A percentile compares a stretch with the other conserved stretches of the same genome.
Evolutionary conservation across 208 protist species (phyloP).

Genomic region (Trypanosoma melophagium): DNA sequence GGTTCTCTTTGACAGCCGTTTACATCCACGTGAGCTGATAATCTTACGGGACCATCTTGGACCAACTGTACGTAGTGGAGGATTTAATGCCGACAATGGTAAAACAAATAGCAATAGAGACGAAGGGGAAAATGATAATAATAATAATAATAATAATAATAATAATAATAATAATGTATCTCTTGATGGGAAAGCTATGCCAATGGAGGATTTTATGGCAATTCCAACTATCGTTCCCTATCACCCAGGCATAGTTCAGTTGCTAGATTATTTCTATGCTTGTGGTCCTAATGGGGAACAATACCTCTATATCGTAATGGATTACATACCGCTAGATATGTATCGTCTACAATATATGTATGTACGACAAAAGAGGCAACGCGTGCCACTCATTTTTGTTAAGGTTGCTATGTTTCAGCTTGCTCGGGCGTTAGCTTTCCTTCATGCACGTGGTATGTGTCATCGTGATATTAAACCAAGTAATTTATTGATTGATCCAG

Average conservation of each 20-base stretch:
- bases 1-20: slow-evolving; percentile 95
- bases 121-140: neutral
- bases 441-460: slow-evolving; percentile 72
- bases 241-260: slow-evolving; percentile 95
- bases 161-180: neutral
- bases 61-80: neutral
- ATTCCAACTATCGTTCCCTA: slow-evolving; percentile 34
- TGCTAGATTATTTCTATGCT: slow-evolving; percentile 95
- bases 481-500: slow-evolving; percentile 82
- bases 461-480: slow-evolving; percentile 91
- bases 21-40: slow-evolving; percentile 97
- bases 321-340: slow-evolving; percentile 98
- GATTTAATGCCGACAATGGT: neutral
- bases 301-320: slow-evolving; percentile 99
- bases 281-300: slow-evolving; percentile 89
- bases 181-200: neutral
- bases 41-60: slow-evolving; percentile 92
- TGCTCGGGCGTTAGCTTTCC: slow-evolving; percentile 93
- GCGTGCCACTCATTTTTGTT: slow-evolving; percentile 86
- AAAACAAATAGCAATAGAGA: neutral
- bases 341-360: slow-evolving; percentile 91
- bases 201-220: slow-evolving; percentile 1
- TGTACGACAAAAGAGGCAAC: slow-evolving; percentile 59
- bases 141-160: neutral
- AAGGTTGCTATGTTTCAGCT: slow-evolving; percentile 97